A percentile compares a stretch with the other conserved stretches of the same genome.
Conservation (phyloP, 768 basidiomycete genomes). For the Tubosaeta brunneosetosa region DNA sequence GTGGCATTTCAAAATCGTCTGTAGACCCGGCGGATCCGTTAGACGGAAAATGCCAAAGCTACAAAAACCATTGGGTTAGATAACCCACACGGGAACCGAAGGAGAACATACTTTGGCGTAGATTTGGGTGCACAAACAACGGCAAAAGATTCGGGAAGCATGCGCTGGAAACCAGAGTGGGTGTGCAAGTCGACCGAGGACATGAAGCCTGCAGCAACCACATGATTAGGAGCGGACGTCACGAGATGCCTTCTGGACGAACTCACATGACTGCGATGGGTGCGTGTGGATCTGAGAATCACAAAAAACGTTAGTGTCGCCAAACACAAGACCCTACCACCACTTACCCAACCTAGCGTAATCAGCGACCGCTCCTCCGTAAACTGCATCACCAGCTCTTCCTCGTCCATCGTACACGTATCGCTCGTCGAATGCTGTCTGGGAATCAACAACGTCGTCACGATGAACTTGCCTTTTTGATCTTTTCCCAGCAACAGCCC, state of each 20-base stretch:
- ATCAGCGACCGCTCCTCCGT: conserved; percentile 77
- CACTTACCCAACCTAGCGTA: conserved; percentile 85
- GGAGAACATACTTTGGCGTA: conserved; percentile 57
- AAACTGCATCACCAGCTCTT: conserved; percentile 81
- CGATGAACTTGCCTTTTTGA: conserved; percentile 54
- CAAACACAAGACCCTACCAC: not conserved
- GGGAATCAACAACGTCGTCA: conserved; percentile 85
- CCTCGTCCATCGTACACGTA: conserved; percentile 90
- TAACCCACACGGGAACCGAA: not conserved
- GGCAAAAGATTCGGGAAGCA: conserved; percentile 89
- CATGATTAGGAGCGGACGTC: not conserved
- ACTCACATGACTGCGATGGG: conserved; percentile 80
- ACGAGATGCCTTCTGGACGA: not conserved
- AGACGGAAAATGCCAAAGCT: conserved; percentile 85
- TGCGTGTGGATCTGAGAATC: conserved; percentile 79
- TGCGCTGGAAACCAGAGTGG: conserved; percentile 82
- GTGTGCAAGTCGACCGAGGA: conserved; percentile 92
- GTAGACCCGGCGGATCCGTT: conserved; percentile 81
- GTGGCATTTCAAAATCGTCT: conserved; percentile 62
- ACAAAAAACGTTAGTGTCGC: not conserved
- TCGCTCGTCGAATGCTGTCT: conserved; percentile 84
- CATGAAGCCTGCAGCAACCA: conserved; percentile 65
- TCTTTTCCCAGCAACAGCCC: conserved; percentile 76
- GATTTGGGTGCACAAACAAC: conserved; percentile 86
- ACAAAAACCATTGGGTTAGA: not conserved